Evolutionary conservation across 805 yeast species (phyloP).

Genomic region (Wickerhamiella azymoides): DNA sequence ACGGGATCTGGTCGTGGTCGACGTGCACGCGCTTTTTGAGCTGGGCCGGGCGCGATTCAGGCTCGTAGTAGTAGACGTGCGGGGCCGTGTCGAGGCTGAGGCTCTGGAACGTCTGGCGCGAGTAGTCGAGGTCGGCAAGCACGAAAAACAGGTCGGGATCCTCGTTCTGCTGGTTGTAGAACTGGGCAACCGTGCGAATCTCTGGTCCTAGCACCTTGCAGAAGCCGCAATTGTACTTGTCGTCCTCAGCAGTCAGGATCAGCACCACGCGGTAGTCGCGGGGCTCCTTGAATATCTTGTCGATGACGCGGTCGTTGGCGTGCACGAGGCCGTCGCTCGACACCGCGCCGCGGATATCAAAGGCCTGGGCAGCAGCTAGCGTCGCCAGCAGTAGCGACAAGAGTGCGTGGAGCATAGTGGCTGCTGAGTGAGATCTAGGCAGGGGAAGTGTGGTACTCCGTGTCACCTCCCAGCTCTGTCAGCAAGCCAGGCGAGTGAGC

Average conservation of each 20-base stretch:
- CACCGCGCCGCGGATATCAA: conserved; percentile 2
- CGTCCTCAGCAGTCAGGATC: conserved; percentile 58
- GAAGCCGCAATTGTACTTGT: conserved; percentile 60
- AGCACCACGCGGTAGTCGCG: conserved; percentile 56
- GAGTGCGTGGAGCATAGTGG: not conserved
- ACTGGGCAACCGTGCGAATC: conserved; percentile 43
- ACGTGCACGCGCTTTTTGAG: conserved; percentile 21
- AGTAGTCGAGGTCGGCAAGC: conserved; percentile 52
- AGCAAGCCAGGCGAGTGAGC: no score
- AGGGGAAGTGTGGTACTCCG: no score
- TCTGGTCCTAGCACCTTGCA: conserved; percentile 62
- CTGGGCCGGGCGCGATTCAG: conserved; percentile 25
- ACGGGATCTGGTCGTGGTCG: conserved; percentile 18
- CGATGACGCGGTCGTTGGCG: conserved; percentile 24
- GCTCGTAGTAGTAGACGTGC: conserved; percentile 51
- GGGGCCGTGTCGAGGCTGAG: conserved; percentile 65
- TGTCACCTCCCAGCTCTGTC: no score
- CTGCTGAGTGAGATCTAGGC: not conserved
- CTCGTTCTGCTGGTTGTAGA: conserved; percentile 51
- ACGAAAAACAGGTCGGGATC: conserved; percentile 47
- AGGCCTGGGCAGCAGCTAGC: conserved; percentile 1
- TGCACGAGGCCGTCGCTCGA: conserved; percentile 18
- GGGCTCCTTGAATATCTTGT: conserved; percentile 35
- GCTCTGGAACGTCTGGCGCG: conserved; percentile 37
- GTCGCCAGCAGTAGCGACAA: not conserved